Evolutionary conservation across 345 rosid genomes (phyloP).

Genomic region (Eucalyptus polybractea): DNA sequence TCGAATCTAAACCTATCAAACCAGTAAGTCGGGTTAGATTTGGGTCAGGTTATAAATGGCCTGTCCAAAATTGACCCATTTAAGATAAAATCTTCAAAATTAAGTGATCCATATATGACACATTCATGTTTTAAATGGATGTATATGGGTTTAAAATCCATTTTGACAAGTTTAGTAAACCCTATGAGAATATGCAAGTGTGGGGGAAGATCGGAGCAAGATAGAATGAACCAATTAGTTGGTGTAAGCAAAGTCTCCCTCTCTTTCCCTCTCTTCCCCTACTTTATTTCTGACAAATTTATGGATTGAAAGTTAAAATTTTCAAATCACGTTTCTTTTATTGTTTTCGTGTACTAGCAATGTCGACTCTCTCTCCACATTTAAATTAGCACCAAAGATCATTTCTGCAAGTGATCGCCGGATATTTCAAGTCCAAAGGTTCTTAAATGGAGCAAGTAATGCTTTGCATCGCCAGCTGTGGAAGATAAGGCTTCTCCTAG

Average conservation of each 20-base stretch:
- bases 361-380: background rate
- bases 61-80: too few relatives aligned
- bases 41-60: too few relatives aligned
- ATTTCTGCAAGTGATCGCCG: background rate
- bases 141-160: background rate
- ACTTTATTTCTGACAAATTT: background rate
- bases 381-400: background rate
- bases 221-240: background rate
- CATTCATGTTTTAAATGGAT: too few relatives aligned
- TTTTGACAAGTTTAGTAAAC: too few relatives aligned
- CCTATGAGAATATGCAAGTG: too few relatives aligned
- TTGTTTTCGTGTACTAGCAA: background rate
- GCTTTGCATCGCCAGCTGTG: background rate
- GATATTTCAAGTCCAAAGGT: background rate
- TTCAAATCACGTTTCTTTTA: background rate
- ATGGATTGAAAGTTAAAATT: background rate
- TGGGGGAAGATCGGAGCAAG: background rate
- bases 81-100: too few relatives aligned
- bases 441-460: background rate
- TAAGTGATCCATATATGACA: too few relatives aligned
- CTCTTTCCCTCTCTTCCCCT: background rate
- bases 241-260: background rate
- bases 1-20: too few relatives aligned
- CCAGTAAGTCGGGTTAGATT: accelerated
- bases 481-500: background rate